phyloP scores from a whole-genome alignment of 2,329 filamentous ascomycete genomes.

The Fusarium sp. region DNA sequence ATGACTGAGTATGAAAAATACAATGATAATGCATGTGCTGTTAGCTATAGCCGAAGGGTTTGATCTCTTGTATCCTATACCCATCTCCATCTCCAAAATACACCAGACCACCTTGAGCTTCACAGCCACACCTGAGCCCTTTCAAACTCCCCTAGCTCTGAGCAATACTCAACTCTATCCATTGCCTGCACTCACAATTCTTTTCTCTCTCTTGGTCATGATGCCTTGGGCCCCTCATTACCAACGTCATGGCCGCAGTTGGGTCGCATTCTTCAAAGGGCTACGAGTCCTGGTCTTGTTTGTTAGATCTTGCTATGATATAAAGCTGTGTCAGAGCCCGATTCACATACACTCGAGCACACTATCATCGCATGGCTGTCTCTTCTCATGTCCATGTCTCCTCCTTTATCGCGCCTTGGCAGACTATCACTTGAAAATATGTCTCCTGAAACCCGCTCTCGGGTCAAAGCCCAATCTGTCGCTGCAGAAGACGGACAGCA shows the following conservation, averaged over 20 bases:
- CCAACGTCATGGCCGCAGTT: conserved; percentile 36
- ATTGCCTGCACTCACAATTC: background rate
- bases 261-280: conserved; percentile 16
- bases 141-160: conserved; percentile 2
- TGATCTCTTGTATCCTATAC: conserved; percentile 6
- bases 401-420: conserved; percentile 40
- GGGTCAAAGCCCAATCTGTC: conserved; percentile 19
- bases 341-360: background rate
- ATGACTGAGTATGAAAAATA: too few relatives aligned
- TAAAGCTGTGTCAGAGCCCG: conserved; percentile 32
- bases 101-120: conserved; percentile 22
- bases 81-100: conserved; percentile 2
- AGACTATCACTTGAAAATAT: conserved; percentile 47
- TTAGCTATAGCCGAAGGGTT: conserved; percentile 21
- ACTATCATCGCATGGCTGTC: background rate
- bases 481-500: conserved; percentile 9
- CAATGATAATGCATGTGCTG: background rate
- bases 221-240: conserved; percentile 33
- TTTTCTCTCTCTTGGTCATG: conserved; percentile 8
- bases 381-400: conserved; percentile 38
- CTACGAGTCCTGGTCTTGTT: conserved; percentile 1
- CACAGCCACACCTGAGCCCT: conserved; percentile 34
- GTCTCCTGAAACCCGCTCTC: conserved; percentile 40
- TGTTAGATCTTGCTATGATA: conserved; percentile 19
- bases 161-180: conserved; percentile 1